phyloP scores from a whole-genome alignment of 805 yeast genomes.

The Blastobotrys americana region DNA sequence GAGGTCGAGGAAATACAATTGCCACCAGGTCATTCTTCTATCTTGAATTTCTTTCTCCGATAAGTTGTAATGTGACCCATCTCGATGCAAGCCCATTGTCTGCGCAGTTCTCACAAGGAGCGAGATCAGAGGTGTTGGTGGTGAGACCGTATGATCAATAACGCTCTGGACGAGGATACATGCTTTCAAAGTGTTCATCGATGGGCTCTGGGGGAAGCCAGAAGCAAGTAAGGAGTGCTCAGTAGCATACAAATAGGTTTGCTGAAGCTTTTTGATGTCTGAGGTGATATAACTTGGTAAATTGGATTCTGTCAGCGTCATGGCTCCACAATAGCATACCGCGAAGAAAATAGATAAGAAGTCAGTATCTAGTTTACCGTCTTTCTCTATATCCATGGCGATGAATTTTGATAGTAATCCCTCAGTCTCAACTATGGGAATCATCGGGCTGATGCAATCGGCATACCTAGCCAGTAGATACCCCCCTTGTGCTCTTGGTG shows the following conservation, averaged over 20 bases:
- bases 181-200: background rate
- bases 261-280: background rate
- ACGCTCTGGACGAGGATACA: background rate
- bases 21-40: background rate
- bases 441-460: background rate
- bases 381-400: background rate
- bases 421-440: background rate
- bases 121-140: background rate
- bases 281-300: background rate
- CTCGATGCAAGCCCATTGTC: background rate
- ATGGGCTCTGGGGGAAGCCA: background rate
- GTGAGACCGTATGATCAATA: background rate
- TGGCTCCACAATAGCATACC: background rate
- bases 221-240: background rate
- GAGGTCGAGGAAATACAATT: background rate
- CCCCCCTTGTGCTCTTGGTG: background rate
- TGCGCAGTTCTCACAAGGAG: background rate
- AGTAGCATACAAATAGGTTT: background rate
- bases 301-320: background rate
- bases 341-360: background rate
- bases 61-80: background rate
- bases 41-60: background rate
- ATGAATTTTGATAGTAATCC: background rate
- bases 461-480: background rate
- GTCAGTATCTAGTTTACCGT: background rate